Evolutionary conservation across 768 basidiomycete species (phyloP).

Genomic region (Leucocoprinus leucothites): DNA sequence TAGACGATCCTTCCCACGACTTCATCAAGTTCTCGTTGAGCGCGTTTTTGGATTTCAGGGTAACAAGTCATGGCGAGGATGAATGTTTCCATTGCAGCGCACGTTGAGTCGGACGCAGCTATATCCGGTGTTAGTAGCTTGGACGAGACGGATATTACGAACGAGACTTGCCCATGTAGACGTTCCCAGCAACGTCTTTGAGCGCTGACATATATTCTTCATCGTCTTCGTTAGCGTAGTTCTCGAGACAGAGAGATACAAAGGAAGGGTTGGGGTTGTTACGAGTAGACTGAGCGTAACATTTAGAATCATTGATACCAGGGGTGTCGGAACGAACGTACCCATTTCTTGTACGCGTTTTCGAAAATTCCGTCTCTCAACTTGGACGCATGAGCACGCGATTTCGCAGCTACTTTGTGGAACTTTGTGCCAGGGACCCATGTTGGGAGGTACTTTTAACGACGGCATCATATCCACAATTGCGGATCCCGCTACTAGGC

Average conservation of each 20-base stretch:
- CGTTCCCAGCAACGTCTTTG: conserved; percentile 36
- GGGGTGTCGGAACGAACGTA: background rate
- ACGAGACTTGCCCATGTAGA: conserved; percentile 31
- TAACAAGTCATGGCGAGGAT: conserved; percentile 25
- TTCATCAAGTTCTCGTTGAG: conserved; percentile 28
- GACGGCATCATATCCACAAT: conserved; percentile 28
- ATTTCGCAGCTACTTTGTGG: conserved; percentile 34
- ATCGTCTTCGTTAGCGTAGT: conserved; percentile 3
- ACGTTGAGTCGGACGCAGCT: conserved; percentile 4
- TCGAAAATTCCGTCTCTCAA: conserved; percentile 36
- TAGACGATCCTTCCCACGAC: conserved; percentile 21
- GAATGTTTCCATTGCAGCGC: conserved; percentile 14
- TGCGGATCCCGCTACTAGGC: conserved; percentile 24
- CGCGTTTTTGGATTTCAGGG: conserved; percentile 23
- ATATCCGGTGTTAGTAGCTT: background rate
- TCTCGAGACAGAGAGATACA: conserved; percentile 15
- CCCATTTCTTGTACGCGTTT: conserved; percentile 10
- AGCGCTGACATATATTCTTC: conserved; percentile 10
- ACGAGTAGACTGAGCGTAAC: background rate
- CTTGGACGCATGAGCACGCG: conserved; percentile 28
- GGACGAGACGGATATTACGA: background rate
- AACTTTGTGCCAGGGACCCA: conserved; percentile 51
- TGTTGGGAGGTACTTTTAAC: conserved; percentile 38
- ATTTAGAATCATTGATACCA: background rate
- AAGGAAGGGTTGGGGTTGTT: conserved; percentile 13